Evolutionary conservation across 148 eudicot genomes (phyloP), one percentile per base, ranked within the genome.

Genomic region (Tetragonia tetragonoides): DNA sequence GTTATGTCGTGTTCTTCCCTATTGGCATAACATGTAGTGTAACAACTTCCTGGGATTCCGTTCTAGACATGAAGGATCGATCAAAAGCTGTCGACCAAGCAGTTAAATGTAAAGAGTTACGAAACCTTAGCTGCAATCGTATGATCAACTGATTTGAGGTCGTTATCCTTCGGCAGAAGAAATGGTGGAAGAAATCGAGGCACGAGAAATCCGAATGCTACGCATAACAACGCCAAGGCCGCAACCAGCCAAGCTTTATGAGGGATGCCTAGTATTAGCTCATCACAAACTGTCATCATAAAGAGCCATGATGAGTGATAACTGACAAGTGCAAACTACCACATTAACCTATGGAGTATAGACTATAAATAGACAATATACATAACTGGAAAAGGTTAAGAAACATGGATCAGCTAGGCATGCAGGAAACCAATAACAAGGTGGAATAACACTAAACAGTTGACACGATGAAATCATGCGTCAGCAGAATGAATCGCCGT

Each of bases 161-260:
- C 76, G 64, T 75, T 78, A 49, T 91, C 72, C 34, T 28, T 85
- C 41, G 78, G 87, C 49, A 88, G 79, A 37, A 92, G 81, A 82
- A 72, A 86, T 4, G 87, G 70, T 24, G 90, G 96, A 72, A 95
- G 85, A 72, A 89, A 91, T 53, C 72, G 78, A 46, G 99, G 96
- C 61, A 91, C 69, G 4, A 85, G 80, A 53, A 87, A 77, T 7
- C 92, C 96, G 75, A 85, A 47, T 17, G 78, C 89, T 72, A 95
- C 47, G 78, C 99, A 92, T 57, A 87, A 65, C 70, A 88, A n/a
- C 18, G 87, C 96, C 70, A 95, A 81, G 24, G 81, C 74, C n/a
- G 83, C 89, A 37, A 95, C 94, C 76, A 80, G 84, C 99, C 99
- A 95, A 20, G 92, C 92, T 80, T 86, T 65, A 63, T 80, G 86